Base-by-base conservation (phyloP, 2,329 filamentous ascomycete genomes). In the Fusarium foetens region DNA sequence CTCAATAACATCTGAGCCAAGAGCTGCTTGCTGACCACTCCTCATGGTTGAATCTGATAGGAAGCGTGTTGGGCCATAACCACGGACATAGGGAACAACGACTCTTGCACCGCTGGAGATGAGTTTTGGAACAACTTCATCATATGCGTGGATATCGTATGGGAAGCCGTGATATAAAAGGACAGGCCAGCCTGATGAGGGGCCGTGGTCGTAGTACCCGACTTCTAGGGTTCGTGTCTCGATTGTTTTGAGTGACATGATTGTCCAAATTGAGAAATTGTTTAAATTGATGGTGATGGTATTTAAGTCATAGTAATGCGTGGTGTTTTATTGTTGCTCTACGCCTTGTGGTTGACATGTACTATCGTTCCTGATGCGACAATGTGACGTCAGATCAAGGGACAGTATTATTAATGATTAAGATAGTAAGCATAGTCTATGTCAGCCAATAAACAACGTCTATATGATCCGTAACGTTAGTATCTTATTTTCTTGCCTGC, bases 81-180 rank as follows among this genome's bases (percentile, higher is more conserved):
- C 54, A 0, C 64, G 64, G 2, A 67, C 16, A 5, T 67, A 67
- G 1, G 54, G 63, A 5, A 67, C 46, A 3, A 67, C 6, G 2
- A 67, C 64, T 16, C 64, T 23, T 13, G 64, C 64, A 9, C 55
- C 63, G 0, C 8, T 8, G 1, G 54, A 53, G 14, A 67, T 7
- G 0, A 67, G 35, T 8, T 35, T 53, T 3, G 54, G 64, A 0
- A 33, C 25, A 14, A 67, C 41, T n/a, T 62, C 14, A 9, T 67
- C 63, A 5, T 67, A 67, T 23, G 54, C 64, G 19, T 67, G 54
- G 1, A 39, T 48, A 6, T 67, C 63, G 4, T 67, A 67, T 2
- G 64, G 64, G 16, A 67, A 67, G n/a, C 64, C 64, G 6, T 67
- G 64, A 14, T 62, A 68, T 3, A 67, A 48, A 7, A 67, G n/a